Base-by-base conservation (phyloP, 805 yeast genomes). In the Myxozyma sirexii region DNA sequence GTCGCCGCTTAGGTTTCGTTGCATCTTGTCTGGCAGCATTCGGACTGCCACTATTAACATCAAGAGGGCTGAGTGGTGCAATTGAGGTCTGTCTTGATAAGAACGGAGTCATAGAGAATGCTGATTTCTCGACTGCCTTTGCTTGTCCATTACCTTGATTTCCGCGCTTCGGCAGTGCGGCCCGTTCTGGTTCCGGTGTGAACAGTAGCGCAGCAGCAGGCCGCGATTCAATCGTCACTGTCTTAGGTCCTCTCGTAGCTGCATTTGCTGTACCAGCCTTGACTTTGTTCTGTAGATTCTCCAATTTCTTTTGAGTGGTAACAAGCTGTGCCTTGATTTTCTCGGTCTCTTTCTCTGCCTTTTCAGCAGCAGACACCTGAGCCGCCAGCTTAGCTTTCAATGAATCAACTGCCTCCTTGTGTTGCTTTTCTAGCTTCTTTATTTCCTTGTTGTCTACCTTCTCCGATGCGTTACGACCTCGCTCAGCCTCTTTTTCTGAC, bases 81-180 rank as follows among this genome's bases (percentile, higher is more conserved):
- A 21, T 15, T 23, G 46, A 33, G 4, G 59, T 35, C 39, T 52
- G 49, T 21, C 64, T 43, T 8, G 59, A 39, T 27, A 60, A 33
- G 26, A 62, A 62, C 8, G 66, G 64, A 4, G 66, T 62, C 61
- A 54, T 60, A 6, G 65, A 60, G 35, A 60, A 60, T 10, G 48
- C 45, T 2, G 66, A 60, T 33, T 61, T 43, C n/a, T 56, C 66
- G 42, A 62, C 29, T 13, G 54, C 33, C 26, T 53, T 56, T 1
- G 24, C 56, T 4, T 37, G 58, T 12, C 10, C 19, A 19, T 26
- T 44, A 33, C 45, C 37, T 17, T 41, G 45, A 33, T 31, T 26
- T 21, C 43, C 48, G 29, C 58, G 52, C 23, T 31, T 41, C 13
- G 42, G 49, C 13, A 23, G 47, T 13, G 47, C 47, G 6, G 12